Percentiles rank a stretch among this genome's conserved stretches.
These are phyloP conservation scores for Geotrichum bryndzae DNA, from an alignment of 1,139 yeast genomes.

Conservation along the genomic window DNA sequence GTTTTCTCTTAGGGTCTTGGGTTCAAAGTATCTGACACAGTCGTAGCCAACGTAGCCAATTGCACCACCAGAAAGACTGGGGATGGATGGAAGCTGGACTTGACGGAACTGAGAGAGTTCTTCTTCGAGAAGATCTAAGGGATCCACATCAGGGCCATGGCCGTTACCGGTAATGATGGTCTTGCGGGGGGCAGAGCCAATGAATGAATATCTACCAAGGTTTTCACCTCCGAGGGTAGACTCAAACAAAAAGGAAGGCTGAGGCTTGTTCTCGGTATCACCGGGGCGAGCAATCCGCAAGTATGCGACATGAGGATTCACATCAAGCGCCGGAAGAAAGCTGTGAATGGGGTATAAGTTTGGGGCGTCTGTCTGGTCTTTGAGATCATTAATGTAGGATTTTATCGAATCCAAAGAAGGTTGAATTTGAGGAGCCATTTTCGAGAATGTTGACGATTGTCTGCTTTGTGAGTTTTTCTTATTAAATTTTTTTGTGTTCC, in stretches of 20 bases:
- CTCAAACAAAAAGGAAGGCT: constrained; percentile 77
- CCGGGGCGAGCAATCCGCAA: constrained; percentile 74
- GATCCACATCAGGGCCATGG: constrained; percentile 62
- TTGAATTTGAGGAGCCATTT: constrained; percentile 12
- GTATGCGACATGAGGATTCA: constrained; percentile 88
- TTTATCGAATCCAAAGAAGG: constrained; percentile 13
- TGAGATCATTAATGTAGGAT: constrained; percentile 2
- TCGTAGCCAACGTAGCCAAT: constrained; percentile 93
- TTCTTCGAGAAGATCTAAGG: constrained; percentile 63
- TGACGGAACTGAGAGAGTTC: constrained; percentile 62
- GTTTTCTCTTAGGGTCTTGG: constrained; percentile 61
- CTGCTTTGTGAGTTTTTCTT: background rate
- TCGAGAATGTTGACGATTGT: background rate
- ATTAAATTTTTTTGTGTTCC: background rate
- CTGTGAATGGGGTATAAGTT: constrained; percentile 78
- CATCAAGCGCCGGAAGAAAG: constrained; percentile 64
- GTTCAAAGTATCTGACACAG: constrained; percentile 93
- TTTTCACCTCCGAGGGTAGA: constrained; percentile 85
- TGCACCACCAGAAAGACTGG: constrained; percentile 90
- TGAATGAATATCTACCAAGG: constrained; percentile 82
- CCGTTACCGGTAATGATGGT: constrained; percentile 70
- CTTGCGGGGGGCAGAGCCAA: constrained; percentile 80
- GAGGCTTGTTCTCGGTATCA: constrained; percentile 36
- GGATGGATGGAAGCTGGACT: constrained; percentile 50
- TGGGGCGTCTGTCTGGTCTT: constrained; percentile 10